Base-by-base conservation (phyloP, 306 rosid species). In the Vachellia collinsii region DNA sequence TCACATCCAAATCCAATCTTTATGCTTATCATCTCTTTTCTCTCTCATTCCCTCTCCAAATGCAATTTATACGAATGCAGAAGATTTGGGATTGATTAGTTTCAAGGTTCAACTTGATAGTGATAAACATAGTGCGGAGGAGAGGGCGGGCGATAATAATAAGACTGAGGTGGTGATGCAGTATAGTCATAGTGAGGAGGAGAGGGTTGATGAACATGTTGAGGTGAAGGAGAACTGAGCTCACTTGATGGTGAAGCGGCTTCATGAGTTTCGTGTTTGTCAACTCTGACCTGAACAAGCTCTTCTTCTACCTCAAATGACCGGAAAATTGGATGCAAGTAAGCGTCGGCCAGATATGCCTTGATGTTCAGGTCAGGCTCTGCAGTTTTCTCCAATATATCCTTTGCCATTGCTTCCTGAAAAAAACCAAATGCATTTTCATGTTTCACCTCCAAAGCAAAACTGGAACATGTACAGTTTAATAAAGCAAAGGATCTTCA, bases 391-490 rank as follows among this genome's bases (percentile, higher is more conserved):
- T 93, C 98, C 80, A 87, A 66, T 11, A 86, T 54, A 76, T 93
- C 99, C 80, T 92, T 93, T 47, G 88, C 87, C 97, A 90, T 96
- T 58, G 98, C 99, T 84, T 96, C 99, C 98, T 93, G 90, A 72
- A 77, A 12, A 64, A 58, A 64, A 25, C 29, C 77, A 29, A 34
- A 77, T 63, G 37, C 75, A 74, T 64, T 84, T 75, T 62, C 74
- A 7, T 66, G 39, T n/a, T 67, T 42, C 41, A 70, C 41, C 41
- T 50, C 51, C 50, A 78, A 66, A 61, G 34, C 51, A 67, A 74
- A 83, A 16, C 23, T 44, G 46, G 58, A 75, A 75, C 12, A n/a
- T n/a, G n/a, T n/a, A n/a, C n/a, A 48, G 56, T 3, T 39, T n/a
- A 29, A 29, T 29, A 37, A 61, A 70, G 64, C 39, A 76, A 66